Base-by-base conservation (phyloP, 192 early-diverging fungal species). In the Fimicolochytrium jonesii region DNA sequence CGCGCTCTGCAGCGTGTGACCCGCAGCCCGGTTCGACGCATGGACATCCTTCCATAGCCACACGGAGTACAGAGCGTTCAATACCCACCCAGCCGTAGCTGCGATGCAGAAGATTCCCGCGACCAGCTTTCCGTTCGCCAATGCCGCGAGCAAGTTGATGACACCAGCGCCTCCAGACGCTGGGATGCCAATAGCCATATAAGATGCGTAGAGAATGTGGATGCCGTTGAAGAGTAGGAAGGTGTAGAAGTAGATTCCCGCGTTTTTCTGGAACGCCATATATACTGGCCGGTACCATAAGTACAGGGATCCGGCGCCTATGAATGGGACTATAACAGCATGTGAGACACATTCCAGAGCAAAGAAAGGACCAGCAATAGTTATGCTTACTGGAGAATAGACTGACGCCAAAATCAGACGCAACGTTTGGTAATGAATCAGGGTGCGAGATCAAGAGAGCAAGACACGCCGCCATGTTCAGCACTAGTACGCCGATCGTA, bases 281-380 rank as follows among this genome's bases (percentile, higher is more conserved):
- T 94, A 94, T 33, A 90, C 76, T 22, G 92, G 92, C 10, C 90
- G 84, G 71, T 94, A 94, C 92, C 92, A 92, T 46, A 88, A 31
- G 70, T 90, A 88, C 72, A 94, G 90, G 52, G 88, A 90, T 2
- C 79, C 79, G 3, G 76, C 70, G 9, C 80, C 84, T 55, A 90
- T 87, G 86, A 79, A 54, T 86, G 49, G 52, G 15, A 62, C 34
- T 34, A 36, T 30, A n/a, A 56, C 2, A 56, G 54, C 1, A 41
- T 18, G 34, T 56, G 23, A 56, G 54, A 1, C n/a, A 56, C 17
- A 56, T 42, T n/a, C 41, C 17, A 42, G 1, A 1, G 41, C 0
- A 42, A 1, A 15, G 17, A 15, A 42, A 0, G 41, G 17, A 15
- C 17, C 17, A 42, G 20, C 41, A 42, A 42, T 42, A 18, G 41